phyloP scores from a whole-genome alignment of 139 green algal species.

The Chlorella ohadii region DNA sequence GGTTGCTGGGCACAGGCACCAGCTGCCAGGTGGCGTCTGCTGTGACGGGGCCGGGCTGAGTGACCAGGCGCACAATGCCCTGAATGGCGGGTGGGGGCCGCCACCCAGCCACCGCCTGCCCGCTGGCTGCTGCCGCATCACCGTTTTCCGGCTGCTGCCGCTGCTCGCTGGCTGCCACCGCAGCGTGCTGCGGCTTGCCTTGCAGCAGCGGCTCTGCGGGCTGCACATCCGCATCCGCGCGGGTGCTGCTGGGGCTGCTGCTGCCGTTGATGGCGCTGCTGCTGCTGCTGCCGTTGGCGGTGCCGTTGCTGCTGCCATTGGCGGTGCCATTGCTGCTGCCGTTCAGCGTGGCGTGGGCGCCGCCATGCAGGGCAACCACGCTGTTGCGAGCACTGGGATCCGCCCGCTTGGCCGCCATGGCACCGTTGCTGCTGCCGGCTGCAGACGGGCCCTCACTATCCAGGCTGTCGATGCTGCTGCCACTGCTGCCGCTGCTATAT shows the following conservation, averaged over 20 bases:
- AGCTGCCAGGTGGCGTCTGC: slow-evolving; percentile 29
- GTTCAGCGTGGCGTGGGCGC: background rate
- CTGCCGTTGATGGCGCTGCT: background rate
- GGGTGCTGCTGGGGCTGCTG: background rate
- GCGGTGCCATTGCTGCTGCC: background rate
- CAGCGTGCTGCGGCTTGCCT: background rate
- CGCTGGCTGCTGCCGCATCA: background rate
- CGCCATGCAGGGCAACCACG: background rate
- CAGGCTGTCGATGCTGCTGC: background rate
- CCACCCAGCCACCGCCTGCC: background rate
- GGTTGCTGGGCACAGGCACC: slow-evolving; percentile 26
- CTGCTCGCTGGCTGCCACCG: background rate
- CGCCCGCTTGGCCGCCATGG: too few relatives aligned
- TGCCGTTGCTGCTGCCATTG: slow-evolving; percentile 5
- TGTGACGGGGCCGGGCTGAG: background rate
- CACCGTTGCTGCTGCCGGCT: background rate
- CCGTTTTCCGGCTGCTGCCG: background rate
- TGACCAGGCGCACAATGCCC: slow-evolving; percentile 1
- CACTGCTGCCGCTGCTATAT: background rate
- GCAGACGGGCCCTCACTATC: background rate
- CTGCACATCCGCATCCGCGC: background rate
- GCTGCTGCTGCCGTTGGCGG: background rate
- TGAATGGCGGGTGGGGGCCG: background rate
- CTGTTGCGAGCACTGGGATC: background rate
- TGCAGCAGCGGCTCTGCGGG: background rate